Base-by-base conservation (phyloP, 495 filamentous ascomycete species). In the Trichoderma erinaceum region DNA sequence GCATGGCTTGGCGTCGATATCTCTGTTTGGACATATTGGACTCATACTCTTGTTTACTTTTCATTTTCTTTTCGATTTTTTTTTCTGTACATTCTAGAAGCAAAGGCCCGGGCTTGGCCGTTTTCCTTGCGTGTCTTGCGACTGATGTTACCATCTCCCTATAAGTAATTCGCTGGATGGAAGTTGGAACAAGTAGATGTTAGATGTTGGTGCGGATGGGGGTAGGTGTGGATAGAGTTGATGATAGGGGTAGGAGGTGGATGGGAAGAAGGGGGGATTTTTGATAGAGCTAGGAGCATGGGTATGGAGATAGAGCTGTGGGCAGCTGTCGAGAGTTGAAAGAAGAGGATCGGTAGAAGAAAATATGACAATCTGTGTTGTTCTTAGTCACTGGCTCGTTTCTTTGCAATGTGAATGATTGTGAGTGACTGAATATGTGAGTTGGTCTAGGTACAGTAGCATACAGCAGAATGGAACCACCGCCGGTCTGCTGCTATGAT, bases 51-150 rank as follows among this genome's bases (percentile, higher is more conserved):
- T 61, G 10, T 27, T 61, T 61, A 68, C 52, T 68, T 38, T 68
- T 68, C 21, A 68, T 56, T 70, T 35, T 56, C 1, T 64, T 66
- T 18, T n/a, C 21, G 48, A 38, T 71, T 67, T 69, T 65, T 65
- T 65, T 68, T 65, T 69, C 23, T 68, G 16, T 56, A 66, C 65
- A 66, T 66, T 41, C 65, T 66, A 66, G 65, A 61, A 66, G 38
- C 65, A 15, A 38, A 38, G 65, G 65, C 65, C 65, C 65, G 65
- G 65, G 65, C 48, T 44, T 50, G 65, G 65, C 48, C 65, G 16
- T 46, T 66, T 66, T 48, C 65, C 38, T 48, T 66, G 11, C 27
- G 43, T 65, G 43, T 66, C 23, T 66, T 32, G 43, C 16, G 41
- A 32, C 32, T 44, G 27, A 66, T 48, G 32, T 29, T 66, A 48